Evolutionary conservation across 179 eudicot genomes (phyloP).

Genomic region (Silene coronaria): DNA sequence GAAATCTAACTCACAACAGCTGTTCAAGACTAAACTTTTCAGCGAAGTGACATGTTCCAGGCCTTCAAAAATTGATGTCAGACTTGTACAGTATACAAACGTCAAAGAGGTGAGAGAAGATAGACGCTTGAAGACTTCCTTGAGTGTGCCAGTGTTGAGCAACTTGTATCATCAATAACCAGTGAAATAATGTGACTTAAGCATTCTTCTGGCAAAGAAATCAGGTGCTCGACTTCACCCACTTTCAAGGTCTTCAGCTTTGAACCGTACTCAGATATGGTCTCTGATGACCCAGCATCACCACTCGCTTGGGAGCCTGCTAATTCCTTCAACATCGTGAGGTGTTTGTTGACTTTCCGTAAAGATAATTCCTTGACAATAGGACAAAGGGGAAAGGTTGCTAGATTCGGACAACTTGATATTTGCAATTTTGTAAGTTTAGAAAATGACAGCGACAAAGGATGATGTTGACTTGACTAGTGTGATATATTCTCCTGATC

Average conservation of each 20-base stretch:
- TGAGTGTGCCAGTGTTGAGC: slow-evolving; percentile 3
- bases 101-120: slow-evolving; percentile 15
- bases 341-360: background rate
- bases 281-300: background rate
- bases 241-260: too few relatives aligned
- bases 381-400: background rate
- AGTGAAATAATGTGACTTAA: slow-evolving; percentile 15
- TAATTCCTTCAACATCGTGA: background rate
- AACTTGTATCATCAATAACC: background rate
- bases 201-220: slow-evolving; percentile 16
- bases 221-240: too few relatives aligned
- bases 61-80: background rate
- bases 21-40: background rate
- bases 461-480: background rate
- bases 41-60: background rate
- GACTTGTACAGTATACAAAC: background rate
- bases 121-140: slow-evolving; percentile 17
- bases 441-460: background rate
- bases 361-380: background rate
- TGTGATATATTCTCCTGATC: too few relatives aligned
- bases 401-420: background rate
- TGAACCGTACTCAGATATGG: too few relatives aligned
- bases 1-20: background rate
- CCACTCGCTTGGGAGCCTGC: background rate
- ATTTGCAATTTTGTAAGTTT: background rate